Base-by-base conservation (phyloP, 345 rosid species). In the Heritiera littoralis region DNA sequence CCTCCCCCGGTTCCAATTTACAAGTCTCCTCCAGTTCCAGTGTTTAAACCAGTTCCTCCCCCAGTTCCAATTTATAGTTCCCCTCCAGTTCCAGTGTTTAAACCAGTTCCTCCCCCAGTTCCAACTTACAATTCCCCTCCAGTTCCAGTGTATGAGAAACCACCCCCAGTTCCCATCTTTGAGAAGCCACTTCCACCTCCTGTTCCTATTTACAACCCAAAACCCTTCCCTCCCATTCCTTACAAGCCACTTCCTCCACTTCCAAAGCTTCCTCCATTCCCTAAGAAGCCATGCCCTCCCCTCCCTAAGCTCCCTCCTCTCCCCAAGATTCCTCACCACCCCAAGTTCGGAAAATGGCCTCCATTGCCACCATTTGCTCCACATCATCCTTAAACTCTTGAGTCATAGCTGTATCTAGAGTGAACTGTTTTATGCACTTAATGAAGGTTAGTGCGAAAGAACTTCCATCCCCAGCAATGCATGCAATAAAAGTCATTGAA, bases 301-400 rank as follows among this genome's bases (percentile, higher is more conserved):
- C 83, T 76, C 9, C 46, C 75, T 12, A 32, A 14, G 79, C 77
- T 35, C 40, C 88, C 88, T 55, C 85, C 79, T 6, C 40, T 73
- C 59, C 85, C 83, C 20, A 80, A 82, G 65, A 30, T 74, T 76
- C 87, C 90, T 82, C 81, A 80, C 76, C 84, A 84, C 65, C 90
- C 87, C 17, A 84, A 90, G 87, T 86, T 86, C 77, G 86, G 86
- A n/a, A 87, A 90, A 78, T 82, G 78, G 83, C 94, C 90, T 81
- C 89, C 90, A 46, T 49, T 83, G 17, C 86, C 87, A 2, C 75
- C 90, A 77, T 54, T 76, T 40, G 56, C 74, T 65, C 68, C 81
- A 10, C 77, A 79, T 46, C 80, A 83, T 58, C 74, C 80, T 68
- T 78, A 17, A 78, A 46, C 13, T 63, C 40, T 59, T 60, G 14